Base-by-base conservation (phyloP, 2,329 filamentous ascomycete species). In the Diaporthe batatas region DNA sequence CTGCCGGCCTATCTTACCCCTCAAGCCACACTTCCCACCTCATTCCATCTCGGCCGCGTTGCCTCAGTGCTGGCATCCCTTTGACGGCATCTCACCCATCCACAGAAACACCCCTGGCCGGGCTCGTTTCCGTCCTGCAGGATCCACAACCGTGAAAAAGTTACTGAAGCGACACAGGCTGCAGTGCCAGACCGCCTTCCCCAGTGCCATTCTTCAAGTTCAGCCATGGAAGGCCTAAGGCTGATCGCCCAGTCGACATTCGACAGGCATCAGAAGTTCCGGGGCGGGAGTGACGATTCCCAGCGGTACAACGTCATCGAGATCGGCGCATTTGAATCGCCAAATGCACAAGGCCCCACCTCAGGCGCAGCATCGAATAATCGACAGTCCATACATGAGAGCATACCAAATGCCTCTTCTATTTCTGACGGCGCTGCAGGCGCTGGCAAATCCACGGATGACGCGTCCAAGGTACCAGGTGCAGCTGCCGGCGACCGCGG, bases 291-390 rank as follows among this genome's bases (percentile, higher is more conserved):
- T 49, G 55, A 64, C 1, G 73, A 62, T 7, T 58, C 71, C 3
- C 68, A 64, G 39, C 69, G 74, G 10, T 72, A 75, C 23, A 75
- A 72, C 47, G 74, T 74, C 51, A 72, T 75, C 44, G 74, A 75
- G 58, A 67, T 75, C 54, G 74, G 74, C 23, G 72, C 72, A 8
- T 75, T 75, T 25, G 64, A 55, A 36, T 59, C 69, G 11, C 44
- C 69, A 67, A 36, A 65, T 51, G 25, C 47, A 34, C 44, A 55
- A 39, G 3, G n/a, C 25, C 14, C 36, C 42, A n/a, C 23, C 42
- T 25, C 23, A 5, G 53, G 54, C 39, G 29, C 49, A 8, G 58
- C 57, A 57, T 25, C 71, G 39, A 73, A 70, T 14, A 74, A 70
- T 10, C 59, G 57, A 14, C 73, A 73, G 25, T 64, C 72, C 10